Evolutionary conservation across 352 stramenopile genomes (phyloP).

Genomic region (Phytophthora foliorum): DNA sequence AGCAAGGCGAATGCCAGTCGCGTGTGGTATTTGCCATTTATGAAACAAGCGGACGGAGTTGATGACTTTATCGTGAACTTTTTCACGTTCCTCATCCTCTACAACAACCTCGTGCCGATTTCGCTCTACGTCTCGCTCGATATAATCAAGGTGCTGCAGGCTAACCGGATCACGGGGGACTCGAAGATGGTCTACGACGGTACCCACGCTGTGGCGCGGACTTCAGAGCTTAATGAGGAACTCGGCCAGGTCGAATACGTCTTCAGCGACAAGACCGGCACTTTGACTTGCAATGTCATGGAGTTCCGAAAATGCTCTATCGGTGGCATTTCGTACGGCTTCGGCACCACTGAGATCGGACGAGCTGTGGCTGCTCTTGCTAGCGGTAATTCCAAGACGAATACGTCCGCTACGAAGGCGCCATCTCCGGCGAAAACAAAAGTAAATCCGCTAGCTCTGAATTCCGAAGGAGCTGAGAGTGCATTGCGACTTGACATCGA

Average conservation of each 20-base stretch:
- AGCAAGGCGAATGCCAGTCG: slow-evolving; percentile 42
- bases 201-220: slow-evolving; percentile 77
- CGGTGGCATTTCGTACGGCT: slow-evolving; percentile 83
- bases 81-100: slow-evolving; percentile 95
- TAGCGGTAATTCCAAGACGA: slow-evolving; percentile 4
- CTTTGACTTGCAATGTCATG: slow-evolving; percentile 99
- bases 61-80: slow-evolving; percentile 76
- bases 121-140: slow-evolving; percentile 97
- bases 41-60: slow-evolving; percentile 35
- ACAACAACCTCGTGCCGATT: slow-evolving; percentile 97
- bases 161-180: slow-evolving; percentile 88
- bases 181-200: slow-evolving; percentile 87
- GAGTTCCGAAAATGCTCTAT: slow-evolving; percentile 95
- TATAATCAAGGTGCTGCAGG: slow-evolving; percentile 93
- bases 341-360: slow-evolving; percentile 91
- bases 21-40: slow-evolving; percentile 66
- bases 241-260: slow-evolving; percentile 97
- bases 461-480: slow-evolving; percentile 1
- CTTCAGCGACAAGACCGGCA: slow-evolving; percentile 99
- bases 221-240: slow-evolving; percentile 93
- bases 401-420: background rate
- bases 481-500: slow-evolving; percentile 29
- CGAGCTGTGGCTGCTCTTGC: slow-evolving; percentile 90
- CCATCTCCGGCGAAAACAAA: slow-evolving; percentile 26
- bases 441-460: slow-evolving; percentile 15